Conservation (phyloP, 2,329 filamentous ascomycete genomes). For the Chrysosporium queenslandicum region DNA sequence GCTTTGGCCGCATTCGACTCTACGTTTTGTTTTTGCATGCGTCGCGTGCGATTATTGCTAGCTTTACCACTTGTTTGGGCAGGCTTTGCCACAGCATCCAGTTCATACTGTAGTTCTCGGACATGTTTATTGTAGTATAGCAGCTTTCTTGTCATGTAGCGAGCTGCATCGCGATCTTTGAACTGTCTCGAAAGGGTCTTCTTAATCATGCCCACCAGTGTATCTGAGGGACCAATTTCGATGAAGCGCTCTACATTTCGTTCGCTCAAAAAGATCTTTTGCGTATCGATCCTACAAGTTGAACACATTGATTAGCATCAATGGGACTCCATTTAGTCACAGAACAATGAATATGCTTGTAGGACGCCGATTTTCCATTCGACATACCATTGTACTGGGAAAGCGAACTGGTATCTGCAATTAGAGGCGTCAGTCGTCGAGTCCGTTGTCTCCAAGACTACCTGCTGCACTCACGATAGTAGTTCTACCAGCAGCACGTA, state of each 20-base stretch:
- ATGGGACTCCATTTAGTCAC: background rate
- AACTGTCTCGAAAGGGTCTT: slow-evolving; percentile 24
- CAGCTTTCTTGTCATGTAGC: slow-evolving; percentile 20
- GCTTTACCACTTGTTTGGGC: background rate
- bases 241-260: slow-evolving; percentile 26
- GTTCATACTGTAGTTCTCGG: slow-evolving; percentile 21
- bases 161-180: slow-evolving; percentile 18
- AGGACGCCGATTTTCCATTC: background rate
- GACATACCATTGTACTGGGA: slow-evolving; percentile 23
- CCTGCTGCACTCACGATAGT: too few species aligned
- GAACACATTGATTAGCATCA: background rate
- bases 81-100: background rate
- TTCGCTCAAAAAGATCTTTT: slow-evolving; percentile 27
- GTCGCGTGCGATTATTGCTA: too few species aligned
- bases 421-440: too few species aligned
- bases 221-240: slow-evolving; percentile 33
- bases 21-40: too few species aligned
- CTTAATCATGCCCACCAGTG: slow-evolving; percentile 32
- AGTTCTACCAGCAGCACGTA: too few species aligned
- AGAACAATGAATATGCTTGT: too few species aligned
- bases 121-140: slow-evolving; percentile 19
- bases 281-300: slow-evolving; percentile 13
- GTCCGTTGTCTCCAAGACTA: too few species aligned
- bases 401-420: slow-evolving; percentile 24
- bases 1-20: background rate